Evolutionary conservation across 2,329 filamentous ascomycete genomes (phyloP), one percentile per base, ranked within the genome.

Genomic region (Chaetomiaceae sp.): DNA sequence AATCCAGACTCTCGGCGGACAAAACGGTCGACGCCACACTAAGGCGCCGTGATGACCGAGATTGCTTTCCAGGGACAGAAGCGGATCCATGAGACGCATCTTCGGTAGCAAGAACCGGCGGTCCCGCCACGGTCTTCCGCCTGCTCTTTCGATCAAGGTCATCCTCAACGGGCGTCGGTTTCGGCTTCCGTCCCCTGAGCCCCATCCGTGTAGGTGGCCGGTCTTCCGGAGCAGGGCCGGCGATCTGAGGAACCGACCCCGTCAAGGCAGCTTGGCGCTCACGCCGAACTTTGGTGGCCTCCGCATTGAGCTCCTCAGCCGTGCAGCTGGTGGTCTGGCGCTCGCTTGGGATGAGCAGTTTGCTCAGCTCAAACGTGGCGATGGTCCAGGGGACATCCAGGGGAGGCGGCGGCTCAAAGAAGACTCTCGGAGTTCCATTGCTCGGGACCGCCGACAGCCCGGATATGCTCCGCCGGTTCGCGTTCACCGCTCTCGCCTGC

Each of bases 371-470:
- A 62, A 89, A 81, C 0, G 89, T 81, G n/a, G 91, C 90, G 25
- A 86, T 80, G 0, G 85, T 81, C 94, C 92, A 97, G 38, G 88
- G 80, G 0, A 97, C 86, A 40, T 91, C 87, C 2, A 91, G 90
- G 1, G 86, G 81, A 8, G 86, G 85, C 3, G 84, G 82, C 2
- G 81, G 76, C 27, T 75, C 69, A 14, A 45, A 36, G 33, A 77
- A 70, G 14, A 71, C 69, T 20, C 64, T 53, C 11, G 64, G 53
- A 14, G 57, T 48, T 36, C 72, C 69, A 21, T 74, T 67, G 45
- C 68, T 67, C 58, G 66, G 65, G 25, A 66, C 61, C 32, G 70
- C 61, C 32, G 73, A 71, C 41, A 81, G 70, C 9, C 77, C 78
- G 2, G 85, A 86, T 25, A 84, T 69, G 58, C 77, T 87, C 25